Evolutionary conservation across 1,284 basidiomycete species (phyloP), one percentile per base, ranked within the genome.

Genomic region (Ceraceosorus guamensis): DNA sequence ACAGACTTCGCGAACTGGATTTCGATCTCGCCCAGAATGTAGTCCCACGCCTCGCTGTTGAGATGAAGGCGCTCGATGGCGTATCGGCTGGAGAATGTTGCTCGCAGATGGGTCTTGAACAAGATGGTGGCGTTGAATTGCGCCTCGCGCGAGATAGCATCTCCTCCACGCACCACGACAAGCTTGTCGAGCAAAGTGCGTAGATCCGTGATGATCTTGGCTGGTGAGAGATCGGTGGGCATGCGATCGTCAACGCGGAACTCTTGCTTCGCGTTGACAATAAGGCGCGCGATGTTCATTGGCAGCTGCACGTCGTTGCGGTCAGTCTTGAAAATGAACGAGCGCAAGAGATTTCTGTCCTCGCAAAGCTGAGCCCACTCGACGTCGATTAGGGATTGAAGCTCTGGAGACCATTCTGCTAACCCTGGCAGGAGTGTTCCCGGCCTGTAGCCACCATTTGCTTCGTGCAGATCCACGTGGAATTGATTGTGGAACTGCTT

Each of bases 1-100:
- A 96, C 75, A 1, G 92, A 89, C 76, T 91, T 89, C 37, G 88
- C 82, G 52, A 75, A 76, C 46, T 76, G 72, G 0, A 66, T 66
- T 77, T 98, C 91, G 50, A 98, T 85, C 78, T 98, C 95, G 66
- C 93, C 95, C 57, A 97, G 73, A 3, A 97, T 89, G 92, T 92
- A 98, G 71, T 96, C 91, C 77, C 95, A 98, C 1, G 93, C 92
- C 75, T 93, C 69, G 46, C 65, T 61, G 59, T 74, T 71, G 58
- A 76, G 61, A 56, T 70, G 63, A 39, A 75, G 71, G 43, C 64
- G 62, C 59, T 76, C 73, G 56, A 76, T 75, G 47, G 70, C 68
- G 63, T 75, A 66, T 62, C 72, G 71, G 14, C 65, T 61, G 56
- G 69, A 68, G n/a, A 76, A 60, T 60, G 68, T 73, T 1, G 73